Evolutionary conservation across 768 basidiomycete genomes (phyloP).

Genomic region (Trametes meyenii): DNA sequence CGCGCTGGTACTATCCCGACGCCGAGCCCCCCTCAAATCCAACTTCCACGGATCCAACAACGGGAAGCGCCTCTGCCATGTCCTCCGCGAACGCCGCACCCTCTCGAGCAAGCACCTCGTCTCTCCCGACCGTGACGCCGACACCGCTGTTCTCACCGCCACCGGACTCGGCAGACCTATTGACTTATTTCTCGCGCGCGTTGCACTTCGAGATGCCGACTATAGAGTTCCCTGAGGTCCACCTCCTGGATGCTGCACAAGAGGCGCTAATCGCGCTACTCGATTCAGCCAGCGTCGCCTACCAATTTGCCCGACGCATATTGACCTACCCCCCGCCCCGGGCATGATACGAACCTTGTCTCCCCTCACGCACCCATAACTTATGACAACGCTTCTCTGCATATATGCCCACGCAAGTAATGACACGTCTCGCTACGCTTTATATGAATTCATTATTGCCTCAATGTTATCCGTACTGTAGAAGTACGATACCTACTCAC

Average conservation of each 20-base stretch:
- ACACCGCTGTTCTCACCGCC: constrained; percentile 9
- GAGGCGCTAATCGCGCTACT: constrained; percentile 38
- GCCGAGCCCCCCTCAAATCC: background rate
- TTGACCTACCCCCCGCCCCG: constrained; percentile 64
- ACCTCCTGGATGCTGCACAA: constrained; percentile 40
- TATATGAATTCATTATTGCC: constrained; percentile 7
- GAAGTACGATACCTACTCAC: constrained; percentile 10
- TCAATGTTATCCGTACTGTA: constrained; percentile 3
- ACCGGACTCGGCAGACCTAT: constrained; percentile 7
- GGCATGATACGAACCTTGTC: constrained; percentile 31
- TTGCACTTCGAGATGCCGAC: constrained; percentile 25
- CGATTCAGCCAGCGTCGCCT: constrained; percentile 44
- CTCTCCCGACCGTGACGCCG: constrained; percentile 17
- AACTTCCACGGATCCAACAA: background rate
- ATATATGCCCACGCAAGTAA: background rate
- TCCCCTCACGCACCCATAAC: background rate
- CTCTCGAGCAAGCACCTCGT: constrained; percentile 21
- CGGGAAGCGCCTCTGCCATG: background rate
- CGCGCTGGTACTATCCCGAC: constrained; percentile 25
- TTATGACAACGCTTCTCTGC: constrained; percentile 8
- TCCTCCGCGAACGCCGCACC: constrained; percentile 1
- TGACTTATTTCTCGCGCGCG: constrained; percentile 36
- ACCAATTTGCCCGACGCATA: constrained; percentile 50
- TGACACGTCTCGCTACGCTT: background rate
- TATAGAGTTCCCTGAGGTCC: constrained; percentile 24